phyloP scores from a whole-genome alignment of 2,329 filamentous ascomycete species.

The Trichophyton rubrum region DNA sequence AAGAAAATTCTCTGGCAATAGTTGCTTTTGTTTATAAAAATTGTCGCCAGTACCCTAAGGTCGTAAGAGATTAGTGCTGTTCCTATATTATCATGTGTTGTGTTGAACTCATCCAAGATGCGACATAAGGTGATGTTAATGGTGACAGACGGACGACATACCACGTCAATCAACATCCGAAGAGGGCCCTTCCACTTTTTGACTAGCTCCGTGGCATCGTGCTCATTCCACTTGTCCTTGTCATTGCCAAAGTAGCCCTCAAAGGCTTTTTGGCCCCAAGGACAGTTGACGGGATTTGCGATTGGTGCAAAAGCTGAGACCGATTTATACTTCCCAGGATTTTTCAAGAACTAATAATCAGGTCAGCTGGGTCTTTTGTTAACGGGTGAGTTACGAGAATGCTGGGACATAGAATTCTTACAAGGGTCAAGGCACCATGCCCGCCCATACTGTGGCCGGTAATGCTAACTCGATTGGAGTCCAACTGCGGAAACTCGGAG shows the following conservation, averaged over 20 bases:
- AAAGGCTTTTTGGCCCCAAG: slow-evolving; percentile 96
- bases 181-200: slow-evolving; percentile 60
- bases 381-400: not conserved
- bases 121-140: too few relatives aligned
- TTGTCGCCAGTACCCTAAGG: slow-evolving; percentile 74
- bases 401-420: slow-evolving; percentile 18
- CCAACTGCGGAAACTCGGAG: slow-evolving; percentile 57
- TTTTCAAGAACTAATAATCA: slow-evolving; percentile 57
- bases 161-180: slow-evolving; percentile 76
- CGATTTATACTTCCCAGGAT: slow-evolving; percentile 78
- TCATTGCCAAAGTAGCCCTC: slow-evolving; percentile 71
- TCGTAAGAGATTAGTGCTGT: not conserved
- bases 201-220: slow-evolving; percentile 85
- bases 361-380: not conserved
- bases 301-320: slow-evolving; percentile 89
- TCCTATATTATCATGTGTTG: too few relatives aligned
- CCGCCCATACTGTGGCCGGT: slow-evolving; percentile 96
- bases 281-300: slow-evolving; percentile 68
- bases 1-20: slow-evolving; percentile 86
- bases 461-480: slow-evolving; percentile 61
- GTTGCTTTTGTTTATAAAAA: slow-evolving; percentile 88
- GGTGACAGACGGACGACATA: slow-evolving; percentile 32
- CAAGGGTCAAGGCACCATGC: slow-evolving; percentile 80
- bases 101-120: too few relatives aligned
- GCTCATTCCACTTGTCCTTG: slow-evolving; percentile 63